A percentile compares a stretch with the other conserved stretches of the same genome.
phyloP scores from a whole-genome alignment of 202 grass and related monocot species.

The Cymbopogon flexuosus region DNA sequence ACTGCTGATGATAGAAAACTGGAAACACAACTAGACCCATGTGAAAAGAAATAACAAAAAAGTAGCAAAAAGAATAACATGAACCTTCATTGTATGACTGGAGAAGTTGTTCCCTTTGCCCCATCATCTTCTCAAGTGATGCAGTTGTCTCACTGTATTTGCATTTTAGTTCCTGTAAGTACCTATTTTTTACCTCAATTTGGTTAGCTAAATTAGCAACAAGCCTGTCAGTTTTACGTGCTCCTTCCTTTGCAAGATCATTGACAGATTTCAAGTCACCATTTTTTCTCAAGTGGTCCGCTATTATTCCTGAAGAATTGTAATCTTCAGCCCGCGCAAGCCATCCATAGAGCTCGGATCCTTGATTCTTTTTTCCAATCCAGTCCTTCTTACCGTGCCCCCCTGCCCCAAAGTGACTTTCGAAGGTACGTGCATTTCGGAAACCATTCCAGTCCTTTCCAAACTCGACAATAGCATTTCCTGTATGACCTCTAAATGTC shows the following conservation, averaged over 20 bases:
- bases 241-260: constrained; percentile 45
- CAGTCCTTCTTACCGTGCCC: constrained; percentile 35
- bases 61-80: neutral
- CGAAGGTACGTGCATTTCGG: constrained; percentile 51
- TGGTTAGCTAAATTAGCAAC: constrained; percentile 48
- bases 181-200: constrained; percentile 44
- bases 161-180: constrained; percentile 38
- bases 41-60: neutral
- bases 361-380: constrained; percentile 29
- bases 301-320: constrained; percentile 38
- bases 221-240: constrained; percentile 39
- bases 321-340: constrained; percentile 44
- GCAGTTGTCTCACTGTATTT: constrained; percentile 43
- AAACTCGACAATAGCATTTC: constrained; percentile 58
- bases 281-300: constrained; percentile 46
- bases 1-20: constrained; percentile 13
- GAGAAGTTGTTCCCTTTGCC: constrained; percentile 48
- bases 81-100: constrained; percentile 53
- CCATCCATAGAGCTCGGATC: constrained; percentile 44
- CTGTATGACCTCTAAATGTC: constrained; percentile 50
- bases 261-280: constrained; percentile 48
- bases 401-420: constrained; percentile 32
- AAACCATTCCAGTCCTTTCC: constrained; percentile 53
- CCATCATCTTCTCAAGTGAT: constrained; percentile 50
- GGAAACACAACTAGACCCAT: constrained; percentile 7